A percentile compares a stretch with the other conserved stretches of the same genome.
These are phyloP conservation scores for Tylopilus subfusipes DNA, from an alignment of 768 basidiomycete species.

Conservation along the genomic window DNA sequence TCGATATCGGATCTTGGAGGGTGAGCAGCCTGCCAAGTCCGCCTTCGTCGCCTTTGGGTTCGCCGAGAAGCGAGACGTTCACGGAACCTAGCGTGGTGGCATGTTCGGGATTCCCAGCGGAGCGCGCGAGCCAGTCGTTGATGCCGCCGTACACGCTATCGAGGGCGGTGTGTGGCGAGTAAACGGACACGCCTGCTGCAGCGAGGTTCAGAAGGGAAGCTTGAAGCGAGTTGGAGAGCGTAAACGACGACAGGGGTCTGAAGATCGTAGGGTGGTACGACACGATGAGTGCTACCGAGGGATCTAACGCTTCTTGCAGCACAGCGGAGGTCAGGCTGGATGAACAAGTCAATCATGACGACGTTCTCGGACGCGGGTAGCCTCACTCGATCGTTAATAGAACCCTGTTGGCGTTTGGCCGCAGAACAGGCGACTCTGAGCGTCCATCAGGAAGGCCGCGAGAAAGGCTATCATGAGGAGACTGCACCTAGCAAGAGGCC, in stretches of 20 bases:
- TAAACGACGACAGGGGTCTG: slow-evolving; percentile 68
- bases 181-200: slow-evolving; percentile 80
- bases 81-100: slow-evolving; percentile 28
- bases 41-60: slow-evolving; percentile 45
- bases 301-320: slow-evolving; percentile 60
- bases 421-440: slow-evolving; percentile 53
- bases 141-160: slow-evolving; percentile 83
- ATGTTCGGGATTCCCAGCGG: slow-evolving; percentile 37
- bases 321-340: slow-evolving; percentile 71
- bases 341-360: slow-evolving; percentile 21
- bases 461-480: slow-evolving; percentile 2
- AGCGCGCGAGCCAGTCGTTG: slow-evolving; percentile 83
- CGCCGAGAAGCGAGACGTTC: slow-evolving; percentile 33
- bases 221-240: slow-evolving; percentile 76
- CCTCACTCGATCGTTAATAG: slow-evolving; percentile 71
- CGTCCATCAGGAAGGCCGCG: slow-evolving; percentile 4
- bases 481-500: slow-evolving; percentile 67
- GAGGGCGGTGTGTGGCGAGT: slow-evolving; percentile 83
- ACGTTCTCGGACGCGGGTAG: slow-evolving; percentile 2
- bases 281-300: slow-evolving; percentile 63
- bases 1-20: slow-evolving; percentile 51
- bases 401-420: slow-evolving; percentile 44
- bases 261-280: slow-evolving; percentile 88
- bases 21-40: slow-evolving; percentile 70
- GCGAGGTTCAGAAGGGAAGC: slow-evolving; percentile 74